Percentiles rank a stretch among this genome's conserved stretches.
phyloP scores from a whole-genome alignment of 2,329 filamentous ascomycete genomes.

The Beauveria sp. region DNA sequence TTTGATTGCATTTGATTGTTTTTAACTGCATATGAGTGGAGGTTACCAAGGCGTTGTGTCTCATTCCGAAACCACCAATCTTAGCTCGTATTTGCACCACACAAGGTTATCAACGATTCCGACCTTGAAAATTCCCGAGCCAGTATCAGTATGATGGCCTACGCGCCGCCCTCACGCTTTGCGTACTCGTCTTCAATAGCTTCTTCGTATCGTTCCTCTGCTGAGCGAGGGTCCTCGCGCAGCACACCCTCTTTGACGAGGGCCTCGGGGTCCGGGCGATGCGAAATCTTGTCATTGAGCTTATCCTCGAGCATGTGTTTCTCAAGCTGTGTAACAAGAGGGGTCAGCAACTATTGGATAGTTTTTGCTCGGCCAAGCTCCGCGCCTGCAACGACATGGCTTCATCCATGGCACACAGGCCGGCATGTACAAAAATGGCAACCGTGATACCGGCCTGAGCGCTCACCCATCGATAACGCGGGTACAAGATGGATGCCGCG shows the following conservation, averaged over 20 bases:
- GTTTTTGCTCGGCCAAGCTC: neutral
- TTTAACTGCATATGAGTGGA: neutral
- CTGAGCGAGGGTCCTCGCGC: conserved; percentile 55
- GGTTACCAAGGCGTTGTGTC: neutral
- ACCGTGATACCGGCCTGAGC: neutral
- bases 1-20: neutral
- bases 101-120: neutral
- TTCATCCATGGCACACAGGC: neutral
- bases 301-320: conserved; percentile 82
- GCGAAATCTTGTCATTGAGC: conserved; percentile 78
- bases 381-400: neutral
- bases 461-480: neutral
- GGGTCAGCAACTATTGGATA: neutral
- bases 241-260: conserved; percentile 76
- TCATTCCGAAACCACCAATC: conserved; percentile 2
- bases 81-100: neutral
- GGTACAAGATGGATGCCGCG: neutral
- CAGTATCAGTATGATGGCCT: conserved; percentile 13
- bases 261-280: conserved; percentile 67
- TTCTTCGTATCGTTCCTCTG: conserved; percentile 50
- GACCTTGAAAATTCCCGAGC: neutral
- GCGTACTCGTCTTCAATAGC: conserved; percentile 58
- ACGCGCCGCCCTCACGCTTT: conserved; percentile 55
- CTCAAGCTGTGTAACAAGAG: conserved; percentile 47
- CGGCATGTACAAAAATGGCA: neutral